Evolutionary conservation across 495 filamentous ascomycete genomes (phyloP), one percentile per base, ranked within the genome.

Genomic region (Pseudevernia furfuracea): DNA sequence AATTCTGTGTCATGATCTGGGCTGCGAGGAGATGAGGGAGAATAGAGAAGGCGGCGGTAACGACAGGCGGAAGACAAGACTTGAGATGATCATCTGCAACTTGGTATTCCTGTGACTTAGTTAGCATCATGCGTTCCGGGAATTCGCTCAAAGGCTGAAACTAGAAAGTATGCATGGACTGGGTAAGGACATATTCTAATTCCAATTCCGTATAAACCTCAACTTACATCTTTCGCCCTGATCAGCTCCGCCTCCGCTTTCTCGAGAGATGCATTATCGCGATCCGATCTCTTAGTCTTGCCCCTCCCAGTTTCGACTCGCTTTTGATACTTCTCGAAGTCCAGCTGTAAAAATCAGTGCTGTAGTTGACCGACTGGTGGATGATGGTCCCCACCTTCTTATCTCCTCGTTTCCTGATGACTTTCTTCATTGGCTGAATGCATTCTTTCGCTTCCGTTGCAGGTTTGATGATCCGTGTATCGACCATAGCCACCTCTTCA

Each of bases 341-440:
- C 93, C 55, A 94, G 70, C 80, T 81, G 62, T 21, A 53, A 59
- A 32, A 30, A 62, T 76, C 61, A 77, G 74, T 65, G 59, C 39
- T n/a, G 19, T 30, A 9, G 25, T 28, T 34, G 38, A 48, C 34
- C 32, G 19, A 34, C 15, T 38, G 36, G 17, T 43, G 17, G 36
- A n/a, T 37, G 21, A 28, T n/a, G 25, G n/a, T 21, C 61, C 72
- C n/a, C 59, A 84, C 84, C 79, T 96, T 89, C 75, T 87, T 91
- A 69, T 96, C 88, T 69, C 95, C 90, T 48, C 93, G 80, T 71
- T 90, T 93, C 78, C 96, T 96, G 73, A 97, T 93, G 4, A 88
- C 88, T 75, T 93, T 96, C 71, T 91, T 88, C 72, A 96, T 79
- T 0, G 90, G 88, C 62, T 83, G 80, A 63, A 96, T 78, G 49